Base-by-base conservation (phyloP, 768 basidiomycete genomes). In the Strobilomyces dryophilus region DNA sequence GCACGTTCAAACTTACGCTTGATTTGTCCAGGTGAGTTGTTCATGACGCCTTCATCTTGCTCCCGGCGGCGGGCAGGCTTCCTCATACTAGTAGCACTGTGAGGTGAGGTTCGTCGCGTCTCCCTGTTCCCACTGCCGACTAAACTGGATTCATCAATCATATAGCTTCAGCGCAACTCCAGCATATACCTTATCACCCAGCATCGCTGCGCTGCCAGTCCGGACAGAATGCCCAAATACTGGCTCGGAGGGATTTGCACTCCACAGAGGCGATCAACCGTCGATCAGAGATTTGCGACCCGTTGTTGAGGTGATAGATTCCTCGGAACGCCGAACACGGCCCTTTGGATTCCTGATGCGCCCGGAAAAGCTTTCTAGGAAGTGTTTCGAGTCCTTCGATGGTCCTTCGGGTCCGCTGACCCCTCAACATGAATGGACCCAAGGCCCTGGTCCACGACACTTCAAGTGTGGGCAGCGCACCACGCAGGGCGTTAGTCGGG, bases 201-300 rank as follows among this genome's bases (percentile, higher is more conserved):
- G 4, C 0, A 18, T 50, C 34, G 24, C 26, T 34, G 31, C 39
- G 14, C 31, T 24, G 15, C 3, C 14, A 24, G 51, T 47, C 47
- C 1, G 34, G 15, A 6, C 36, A 29, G 39, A 21, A 21, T 35
- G 40, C 27, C 14, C 26, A 48, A 10, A 11, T 34, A 49, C 43
- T 34, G 40, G 39, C 11, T 47, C 20, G 14, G 45, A 45, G 39
- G 42, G 54, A 63, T 61, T 26, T 41, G 5, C 52, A 14, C 31
- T 15, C 20, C 5, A 3, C 26, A 15, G 35, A 37, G 39, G 44
- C 11, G 42, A 52, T 61, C 47, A n/a, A 17, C 36, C 43, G 60
- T 39, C 61, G 53, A 60, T 63, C 61, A 53, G 36, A 26, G 57
- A 52, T 56, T 49, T 8, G 36, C 57, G 35, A 17, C 35, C 35